phyloP scores from a whole-genome alignment of 228 moss, liverwort and hornwort genomes.

The Sphagnum magellanicum region DNA sequence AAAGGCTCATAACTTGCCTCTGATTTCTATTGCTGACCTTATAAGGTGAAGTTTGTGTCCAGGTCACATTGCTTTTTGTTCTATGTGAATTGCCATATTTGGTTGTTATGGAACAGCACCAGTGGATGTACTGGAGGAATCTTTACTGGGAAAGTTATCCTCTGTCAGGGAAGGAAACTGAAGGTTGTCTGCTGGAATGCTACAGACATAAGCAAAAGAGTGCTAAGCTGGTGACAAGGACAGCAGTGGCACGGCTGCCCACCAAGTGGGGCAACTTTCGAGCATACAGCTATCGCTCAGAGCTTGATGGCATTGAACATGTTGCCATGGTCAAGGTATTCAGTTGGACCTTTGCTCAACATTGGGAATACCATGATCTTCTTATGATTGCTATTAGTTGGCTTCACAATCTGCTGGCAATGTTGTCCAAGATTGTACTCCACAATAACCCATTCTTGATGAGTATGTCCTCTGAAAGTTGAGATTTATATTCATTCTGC shows the following conservation, averaged over 20 bases:
- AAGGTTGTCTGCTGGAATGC: background rate
- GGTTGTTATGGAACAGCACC: too few species aligned
- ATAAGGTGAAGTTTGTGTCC: conserved; percentile 42
- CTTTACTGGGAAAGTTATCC: too few species aligned
- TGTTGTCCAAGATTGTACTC: too few species aligned
- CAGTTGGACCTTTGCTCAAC: background rate
- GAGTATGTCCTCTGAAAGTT: too few species aligned
- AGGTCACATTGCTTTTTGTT: too few species aligned
- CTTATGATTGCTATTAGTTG: too few species aligned
- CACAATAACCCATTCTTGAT: too few species aligned
- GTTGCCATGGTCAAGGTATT: conserved; percentile 83
- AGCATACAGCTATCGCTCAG: conserved; percentile 63
- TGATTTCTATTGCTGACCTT: conserved; percentile 83
- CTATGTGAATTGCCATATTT: too few species aligned
- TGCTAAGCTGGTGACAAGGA: conserved; percentile 47
- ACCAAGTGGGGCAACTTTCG: conserved; percentile 80
- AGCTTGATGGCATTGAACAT: conserved; percentile 83
- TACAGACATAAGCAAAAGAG: conserved; percentile 15
- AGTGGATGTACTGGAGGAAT: too few species aligned
- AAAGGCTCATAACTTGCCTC: conserved; percentile 50
- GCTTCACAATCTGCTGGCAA: too few species aligned
- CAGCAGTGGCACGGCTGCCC: conserved; percentile 79
- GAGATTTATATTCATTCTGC: too few species aligned
- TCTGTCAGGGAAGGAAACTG: too few species aligned
- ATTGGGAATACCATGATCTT: background rate